Base-by-base conservation (phyloP, 306 rosid species). In the Dryas drummondii region DNA sequence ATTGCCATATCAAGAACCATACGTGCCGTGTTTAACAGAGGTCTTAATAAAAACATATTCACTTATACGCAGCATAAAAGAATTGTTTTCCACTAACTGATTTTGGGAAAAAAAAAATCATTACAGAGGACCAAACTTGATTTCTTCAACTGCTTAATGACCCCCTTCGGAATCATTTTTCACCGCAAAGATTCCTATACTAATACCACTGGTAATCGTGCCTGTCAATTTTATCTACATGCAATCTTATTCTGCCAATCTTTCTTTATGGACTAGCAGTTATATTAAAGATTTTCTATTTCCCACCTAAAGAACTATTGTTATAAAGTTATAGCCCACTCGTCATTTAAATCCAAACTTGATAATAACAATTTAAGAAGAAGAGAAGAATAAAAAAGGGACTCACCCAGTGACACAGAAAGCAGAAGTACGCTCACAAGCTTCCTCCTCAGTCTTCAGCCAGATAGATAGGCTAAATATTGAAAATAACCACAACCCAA, bases 391-490 rank as follows among this genome's bases (percentile, higher is more conserved):
- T 49, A 32, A 75, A 40, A 71, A 55, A 17, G n/a, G 44, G 41
- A 76, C 84, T 73, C 68, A 83, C 89, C 81, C 50, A 10, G 40
- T 50, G 70, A 52, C 10, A 65, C 57, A 59, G 55, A 76, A 67
- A 15, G 16, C 76, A 55, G 60, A 71, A 48, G 37, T 15, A 73
- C 10, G 73, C 65, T 7, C 16, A 70, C 79, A 82, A 81, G 78
- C 71, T 80, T 50, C 67, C 48, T 75, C 67, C 68, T 57, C 50
- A 8, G 59, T 55, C 72, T 56, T 75, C 59, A 47, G 40, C 42
- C 61, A 53, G 19, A 75, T 15, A 40, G 15, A 67, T 13, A 69
- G 49, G 16, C 10, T 41, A 42, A 66, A 44, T 8, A 13, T n/a
- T 67, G 78, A 66, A 59, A 48, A 76, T 10, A 41, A 49, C 73